Evolutionary conservation across 2,329 filamentous ascomycete genomes (phyloP), one percentile per base, ranked within the genome.

Genomic region (Penicillium griseofulvum): DNA sequence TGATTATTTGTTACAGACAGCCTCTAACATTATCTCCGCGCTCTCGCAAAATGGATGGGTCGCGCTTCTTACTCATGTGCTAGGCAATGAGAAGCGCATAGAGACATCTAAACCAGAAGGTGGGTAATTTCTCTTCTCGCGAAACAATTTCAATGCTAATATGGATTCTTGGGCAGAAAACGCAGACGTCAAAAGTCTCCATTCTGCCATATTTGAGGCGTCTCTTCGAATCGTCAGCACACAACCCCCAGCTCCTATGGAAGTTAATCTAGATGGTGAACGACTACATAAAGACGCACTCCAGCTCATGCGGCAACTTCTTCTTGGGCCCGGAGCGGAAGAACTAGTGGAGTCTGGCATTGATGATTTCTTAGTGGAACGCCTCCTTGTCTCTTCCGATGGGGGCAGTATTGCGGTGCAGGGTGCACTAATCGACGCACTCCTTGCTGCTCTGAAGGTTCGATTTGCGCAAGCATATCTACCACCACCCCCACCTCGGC

Each of bases 391-490:
- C 64, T 82, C 86, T 16, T 76, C 91, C 36, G 79, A 81, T 6
- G 75, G 64, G 2, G 62, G 83, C 1, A 89, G 90, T 62, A 82
- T 86, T 29, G 86, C 86, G 49, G 82, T 93, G 1, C 91, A 96
- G 66, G 86, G 88, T 14, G 80, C 91, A 0, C 75, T 96, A 10
- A 81, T 97, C 24, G 89, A 92, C 65, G 86, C 90, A n/a, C 82
- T 92, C 3, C 84, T 89, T 64, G 85, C 86, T 44, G 81, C 88
- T 4, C 79, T 97, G 10, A 90, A 86, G 66, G 80, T 94, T 39
- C 74, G 74, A 49, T 72, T 73, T 62, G 61, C 72, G 36, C 69
- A 74, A 58, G 63, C 68, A n/a, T 65, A 73, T 60, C 59, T 72
- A 51, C 65, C 74, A 52, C 59, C 67, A 47, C 62, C 68, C 33